Evolutionary conservation across 1,284 basidiomycete species (phyloP).

Genomic region (Agroathelia rolfsii): DNA sequence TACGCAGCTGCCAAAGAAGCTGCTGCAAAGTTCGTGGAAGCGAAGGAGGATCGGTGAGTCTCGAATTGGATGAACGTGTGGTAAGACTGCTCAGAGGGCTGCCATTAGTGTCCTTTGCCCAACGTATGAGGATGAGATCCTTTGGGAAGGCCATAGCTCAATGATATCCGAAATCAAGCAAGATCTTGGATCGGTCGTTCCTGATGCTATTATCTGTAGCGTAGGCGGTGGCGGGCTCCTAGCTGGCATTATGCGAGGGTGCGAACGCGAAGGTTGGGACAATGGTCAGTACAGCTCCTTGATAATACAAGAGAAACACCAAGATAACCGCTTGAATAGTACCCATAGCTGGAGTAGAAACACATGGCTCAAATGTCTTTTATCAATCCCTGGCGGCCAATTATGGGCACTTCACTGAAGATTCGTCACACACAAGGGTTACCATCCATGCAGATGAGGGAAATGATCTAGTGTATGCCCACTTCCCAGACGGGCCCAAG

Average conservation of each 20-base stretch:
- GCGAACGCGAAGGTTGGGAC: conserved; percentile 16
- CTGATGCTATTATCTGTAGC: conserved; percentile 21
- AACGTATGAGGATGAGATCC: conserved; percentile 16
- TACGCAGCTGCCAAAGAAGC: conserved; percentile 47
- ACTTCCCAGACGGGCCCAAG: too few relatives aligned
- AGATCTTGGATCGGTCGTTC: conserved; percentile 16
- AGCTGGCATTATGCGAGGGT: conserved; percentile 18
- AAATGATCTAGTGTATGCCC: too few relatives aligned
- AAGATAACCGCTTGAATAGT: too few relatives aligned
- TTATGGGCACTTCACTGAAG: too few relatives aligned
- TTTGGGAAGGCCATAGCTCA: conserved; percentile 20
- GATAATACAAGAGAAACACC: background rate
- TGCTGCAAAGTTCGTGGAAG: conserved; percentile 33
- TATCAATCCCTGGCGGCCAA: too few relatives aligned
- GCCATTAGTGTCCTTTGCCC: conserved; percentile 16
- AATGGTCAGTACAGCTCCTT: conserved; percentile 15
- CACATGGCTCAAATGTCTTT: too few relatives aligned
- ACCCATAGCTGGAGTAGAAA: too few relatives aligned
- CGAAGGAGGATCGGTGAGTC: conserved; percentile 44
- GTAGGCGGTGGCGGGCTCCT: conserved; percentile 21
- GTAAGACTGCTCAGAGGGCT: background rate
- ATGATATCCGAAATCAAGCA: conserved; percentile 17
- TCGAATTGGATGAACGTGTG: conserved; percentile 2
- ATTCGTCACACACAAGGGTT: too few relatives aligned
- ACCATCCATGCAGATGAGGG: too few relatives aligned